Percentiles rank a stretch among this genome's conserved stretches.
These are phyloP conservation scores for Fistulifera solaris DNA, from an alignment of 108 stramenopile genomes.

Conservation along the genomic window DNA sequence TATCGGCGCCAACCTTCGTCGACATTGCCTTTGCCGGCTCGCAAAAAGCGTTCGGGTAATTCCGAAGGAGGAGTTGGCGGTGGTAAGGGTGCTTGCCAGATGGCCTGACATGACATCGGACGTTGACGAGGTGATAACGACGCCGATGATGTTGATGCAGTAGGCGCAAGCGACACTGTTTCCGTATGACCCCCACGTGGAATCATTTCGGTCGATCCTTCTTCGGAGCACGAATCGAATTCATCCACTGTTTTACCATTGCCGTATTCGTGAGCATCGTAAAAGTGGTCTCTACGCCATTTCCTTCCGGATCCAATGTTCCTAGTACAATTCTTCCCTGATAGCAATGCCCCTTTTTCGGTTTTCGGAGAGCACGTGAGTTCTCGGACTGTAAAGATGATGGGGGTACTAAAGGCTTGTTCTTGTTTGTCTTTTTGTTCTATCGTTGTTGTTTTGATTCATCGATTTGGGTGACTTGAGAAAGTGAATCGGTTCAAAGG, in stretches of 20 bases:
- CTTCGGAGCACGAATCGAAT: not conserved
- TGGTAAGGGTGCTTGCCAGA: not conserved
- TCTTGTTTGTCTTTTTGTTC: not conserved
- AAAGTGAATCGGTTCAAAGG: constrained; percentile 2
- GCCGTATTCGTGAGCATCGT: constrained; percentile 3
- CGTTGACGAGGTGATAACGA: not conserved
- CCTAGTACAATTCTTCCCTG: not conserved
- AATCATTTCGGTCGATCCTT: not conserved
- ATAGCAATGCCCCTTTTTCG: not conserved
- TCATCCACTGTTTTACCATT: not conserved
- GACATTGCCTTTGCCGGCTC: constrained; percentile 57
- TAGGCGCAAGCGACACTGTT: not conserved
- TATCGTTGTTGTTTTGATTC: not conserved
- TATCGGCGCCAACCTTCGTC: constrained; percentile 49
- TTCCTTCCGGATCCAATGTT: constrained; percentile 5
- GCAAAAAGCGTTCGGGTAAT: constrained; percentile 51
- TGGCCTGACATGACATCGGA: not conserved
- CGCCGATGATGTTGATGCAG: not conserved
- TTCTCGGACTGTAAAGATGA: not conserved
- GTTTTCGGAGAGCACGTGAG: not conserved
- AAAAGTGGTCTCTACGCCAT: constrained; percentile 1
- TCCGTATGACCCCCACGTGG: not conserved
- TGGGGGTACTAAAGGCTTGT: not conserved
- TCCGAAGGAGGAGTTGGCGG: constrained; percentile 12
- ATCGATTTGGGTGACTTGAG: not conserved